Evolutionary conservation across 768 basidiomycete species (phyloP), one percentile per base, ranked within the genome.

Genomic region (Lentinula detonsa): DNA sequence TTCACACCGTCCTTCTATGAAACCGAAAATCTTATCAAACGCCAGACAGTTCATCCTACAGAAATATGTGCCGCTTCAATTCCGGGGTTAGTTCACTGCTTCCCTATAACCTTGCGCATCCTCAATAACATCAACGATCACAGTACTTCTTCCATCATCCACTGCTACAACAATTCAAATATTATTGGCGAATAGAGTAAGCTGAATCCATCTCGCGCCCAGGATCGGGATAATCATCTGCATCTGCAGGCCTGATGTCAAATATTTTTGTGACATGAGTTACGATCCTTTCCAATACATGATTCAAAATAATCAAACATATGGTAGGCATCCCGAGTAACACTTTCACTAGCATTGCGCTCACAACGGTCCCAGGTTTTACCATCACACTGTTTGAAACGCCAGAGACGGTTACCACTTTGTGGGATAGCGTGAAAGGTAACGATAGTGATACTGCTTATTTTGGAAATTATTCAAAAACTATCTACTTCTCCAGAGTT

Each of bases 41-140:
- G 21, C 16, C 55, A 57, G 53, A 51, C 31, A 61, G 63, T 28
- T 11, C 56, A n/a, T 39, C 46, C 0, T 88, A 90, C 65, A 79
- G 86, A n/a, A 87, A 88, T 59, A 89, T 90, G 88, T 90, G 88
- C 69, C 78, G 88, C 40, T 90, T 83, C 72, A 87, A 88, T 70
- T 88, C 85, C 1, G 87, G 85, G 1, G 85, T 85, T 13, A 60
- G 49, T 10, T 51, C 59, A 66, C 40, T 68, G 42, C 60, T 58
- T 21, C 51, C 50, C 10, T 46, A 13, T 50, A 28, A n/a, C 42
- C 15, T 50, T 57, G 31, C 34, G 9, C 52, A 83, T 75, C 81
- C 76, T 72, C 85, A 70, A 69, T 69, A 58, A 83, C 86, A 63
- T 76, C 3, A 6, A 43, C 23, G 10, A 18, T 10, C 79, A 35